Evolutionary conservation across 2,329 filamentous ascomycete genomes (phyloP).

Genomic region (Talaromyces sp.): DNA sequence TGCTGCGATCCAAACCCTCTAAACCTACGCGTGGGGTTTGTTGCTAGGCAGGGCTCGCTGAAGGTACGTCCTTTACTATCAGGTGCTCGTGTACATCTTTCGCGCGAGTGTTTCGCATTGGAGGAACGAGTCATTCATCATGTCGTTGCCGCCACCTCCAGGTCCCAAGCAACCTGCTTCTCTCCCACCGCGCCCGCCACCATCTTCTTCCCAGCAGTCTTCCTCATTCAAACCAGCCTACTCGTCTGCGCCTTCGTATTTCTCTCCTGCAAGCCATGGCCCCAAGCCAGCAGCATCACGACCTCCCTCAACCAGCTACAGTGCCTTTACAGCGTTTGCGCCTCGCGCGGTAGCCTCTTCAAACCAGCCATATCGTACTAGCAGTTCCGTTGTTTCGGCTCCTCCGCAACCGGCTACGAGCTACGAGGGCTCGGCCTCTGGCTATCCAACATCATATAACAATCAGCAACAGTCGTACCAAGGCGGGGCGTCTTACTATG

Average conservation of each 20-base stretch:
- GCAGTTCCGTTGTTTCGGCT: constrained; percentile 31
- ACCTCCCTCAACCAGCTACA: constrained; percentile 25
- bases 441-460: constrained; percentile 36
- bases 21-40: not conserved
- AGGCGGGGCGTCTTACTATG: constrained; percentile 40
- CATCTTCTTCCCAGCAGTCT: constrained; percentile 42
- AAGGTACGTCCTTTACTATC: constrained; percentile 39
- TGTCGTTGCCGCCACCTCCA: constrained; percentile 85
- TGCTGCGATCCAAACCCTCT: not conserved
- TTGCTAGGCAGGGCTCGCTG: constrained; percentile 24
- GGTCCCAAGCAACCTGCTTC: constrained; percentile 58
- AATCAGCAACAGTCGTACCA: constrained; percentile 34
- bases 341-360: constrained; percentile 53
- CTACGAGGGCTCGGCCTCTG: constrained; percentile 23
- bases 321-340: constrained; percentile 53
- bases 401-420: constrained; percentile 27
- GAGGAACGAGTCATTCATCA: constrained; percentile 50
- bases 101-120: constrained; percentile 15
- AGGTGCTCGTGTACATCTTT: constrained; percentile 16
- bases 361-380: constrained; percentile 34
- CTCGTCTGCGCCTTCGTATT: constrained; percentile 35
- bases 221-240: constrained; percentile 51
- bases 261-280: constrained; percentile 28
- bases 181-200: constrained; percentile 73
- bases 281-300: constrained; percentile 16